Evolutionary conservation across 1,284 basidiomycete genomes (phyloP), one percentile per base, ranked within the genome.

Genomic region (Athelia psychrophila): DNA sequence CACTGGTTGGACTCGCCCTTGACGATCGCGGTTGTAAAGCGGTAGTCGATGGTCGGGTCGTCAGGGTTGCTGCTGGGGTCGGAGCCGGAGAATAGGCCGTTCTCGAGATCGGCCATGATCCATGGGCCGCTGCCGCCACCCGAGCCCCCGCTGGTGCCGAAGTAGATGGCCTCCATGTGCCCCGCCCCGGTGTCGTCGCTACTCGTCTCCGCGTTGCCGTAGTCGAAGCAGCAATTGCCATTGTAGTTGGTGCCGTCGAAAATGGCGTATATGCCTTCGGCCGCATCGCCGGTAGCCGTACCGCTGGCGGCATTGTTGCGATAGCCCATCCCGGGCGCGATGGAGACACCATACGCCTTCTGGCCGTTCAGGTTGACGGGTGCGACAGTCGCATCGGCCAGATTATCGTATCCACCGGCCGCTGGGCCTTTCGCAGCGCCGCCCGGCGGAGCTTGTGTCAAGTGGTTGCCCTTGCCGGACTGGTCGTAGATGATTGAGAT

Each of bases 201-300:
- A n/a, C n/a, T n/a, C n/a, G 40, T 44, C 13, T 48, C 47, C 5
- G 4, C 47, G 23, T 48, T 48, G 30, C 47, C 47, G 18, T 48
- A 52, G n/a, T n/a, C n/a, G n/a, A n/a, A 49, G 47, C 51, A 52
- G 47, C 51, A 52, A 16, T 20, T 47, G 23, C 51, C 51, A 38
- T 52, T 52, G 30, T 33, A 52, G 30, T 52, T 46, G 13, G 51
- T 52, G n/a, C 51, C 51, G 35, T 52, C 51, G 20, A 52, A 30
- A 18, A 52, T 24, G 18, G 51, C 51, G 51, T 47, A 48, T 46
- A 47, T 35, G 46, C 51, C 51, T 38, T 40, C 30, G 9, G 47
- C 9, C 2, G 19, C 44, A 20, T 46, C 44, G 3, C 40, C 50
- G 16, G 44, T 47, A 23, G 44, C 42, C 23, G n/a, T 51, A 12